Base-by-base conservation (phyloP, 805 yeast genomes). In the Metschnikowia amazonensis region DNA sequence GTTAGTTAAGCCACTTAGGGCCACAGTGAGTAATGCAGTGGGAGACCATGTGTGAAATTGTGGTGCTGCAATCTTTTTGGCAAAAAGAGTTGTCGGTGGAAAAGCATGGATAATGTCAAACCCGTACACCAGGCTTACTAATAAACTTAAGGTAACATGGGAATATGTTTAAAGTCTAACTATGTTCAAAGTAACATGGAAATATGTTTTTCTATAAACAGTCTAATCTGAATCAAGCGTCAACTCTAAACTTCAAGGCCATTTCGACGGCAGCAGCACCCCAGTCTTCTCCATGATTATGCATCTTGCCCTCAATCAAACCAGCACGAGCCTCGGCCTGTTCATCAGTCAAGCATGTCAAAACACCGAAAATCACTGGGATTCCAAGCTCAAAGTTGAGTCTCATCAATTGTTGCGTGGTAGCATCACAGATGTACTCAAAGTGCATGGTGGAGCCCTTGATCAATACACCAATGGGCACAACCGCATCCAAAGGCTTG, bases 211-310 rank as follows among this genome's bases (percentile, higher is more conserved):
- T n/a, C n/a, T n/a, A n/a, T n/a, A n/a, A n/a, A n/a, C n/a, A n/a
- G n/a, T n/a, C n/a, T n/a, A n/a, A n/a, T n/a, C n/a, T n/a, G n/a
- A n/a, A 21, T 21, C 24, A 24, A 24, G 27, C 27, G 7, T 24
- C 16, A n/a, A n/a, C n/a, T n/a, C n/a, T n/a, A 46, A 69, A 70
- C 52, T 71, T 71, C 33, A 64, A 47, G 9, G 69, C 56, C 98
- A 94, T 92, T 72, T 92, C 99, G 23, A 94, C 96, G 13, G 99
- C 99, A 44, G 97, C 97, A 29, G 95, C 90, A 56, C 96, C 99
- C 99, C 99, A 92, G 66, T 94, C 99, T 60, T 79, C 88, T 53
- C 99, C 99, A 61, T 94, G 99, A 72, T 92, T 92, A 67, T 94
- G 98, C 82, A 82, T 79, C 56, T 81, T 81, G 47, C 85, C 89